phyloP scores from a whole-genome alignment of 306 rosid species.

The Vachellia collinsii region DNA sequence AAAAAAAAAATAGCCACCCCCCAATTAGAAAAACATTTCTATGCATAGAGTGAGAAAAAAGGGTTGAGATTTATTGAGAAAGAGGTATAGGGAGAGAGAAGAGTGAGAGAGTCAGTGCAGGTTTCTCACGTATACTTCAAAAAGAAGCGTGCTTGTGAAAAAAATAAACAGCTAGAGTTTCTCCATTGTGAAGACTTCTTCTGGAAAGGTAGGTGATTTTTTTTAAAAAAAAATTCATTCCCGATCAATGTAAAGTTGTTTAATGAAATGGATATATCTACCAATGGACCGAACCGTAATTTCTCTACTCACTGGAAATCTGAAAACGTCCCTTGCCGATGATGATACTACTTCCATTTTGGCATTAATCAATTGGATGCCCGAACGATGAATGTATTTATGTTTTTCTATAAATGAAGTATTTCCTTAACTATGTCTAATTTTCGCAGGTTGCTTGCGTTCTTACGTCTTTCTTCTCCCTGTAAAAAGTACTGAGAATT shows the following conservation, averaged over 20 bases:
- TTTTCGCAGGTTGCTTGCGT: slow-evolving; percentile 32
- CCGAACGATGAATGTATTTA: background rate
- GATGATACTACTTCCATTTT: slow-evolving; percentile 5
- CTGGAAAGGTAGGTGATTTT: slow-evolving; percentile 48
- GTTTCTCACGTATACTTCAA: slow-evolving; percentile 15
- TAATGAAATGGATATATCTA: slow-evolving; percentile 33
- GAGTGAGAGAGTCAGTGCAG: background rate
- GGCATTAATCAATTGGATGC: slow-evolving; percentile 24
- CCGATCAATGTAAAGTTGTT: slow-evolving; percentile 28
- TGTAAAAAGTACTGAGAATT: slow-evolving; percentile 32
- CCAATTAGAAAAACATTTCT: background rate
- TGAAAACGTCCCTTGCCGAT: background rate
- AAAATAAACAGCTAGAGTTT: slow-evolving; percentile 44
- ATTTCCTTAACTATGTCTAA: slow-evolving; percentile 22
- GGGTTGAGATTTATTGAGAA: slow-evolving; percentile 22
- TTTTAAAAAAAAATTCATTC: slow-evolving; percentile 33
- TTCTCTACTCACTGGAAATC: slow-evolving; percentile 10
- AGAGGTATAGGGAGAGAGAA: background rate
- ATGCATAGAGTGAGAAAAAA: slow-evolving; percentile 29
- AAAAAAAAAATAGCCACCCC: slow-evolving; percentile 11
- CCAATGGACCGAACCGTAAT: slow-evolving; percentile 23
- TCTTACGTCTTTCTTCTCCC: slow-evolving; percentile 35
- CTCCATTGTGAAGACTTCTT: slow-evolving; percentile 37
- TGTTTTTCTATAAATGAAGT: background rate
- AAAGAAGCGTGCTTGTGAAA: slow-evolving; percentile 40